These are phyloP conservation scores for Aspergillus pseudoviridinutans DNA, from an alignment of 2,329 filamentous ascomycete genomes.

Conservation along the genomic window DNA sequence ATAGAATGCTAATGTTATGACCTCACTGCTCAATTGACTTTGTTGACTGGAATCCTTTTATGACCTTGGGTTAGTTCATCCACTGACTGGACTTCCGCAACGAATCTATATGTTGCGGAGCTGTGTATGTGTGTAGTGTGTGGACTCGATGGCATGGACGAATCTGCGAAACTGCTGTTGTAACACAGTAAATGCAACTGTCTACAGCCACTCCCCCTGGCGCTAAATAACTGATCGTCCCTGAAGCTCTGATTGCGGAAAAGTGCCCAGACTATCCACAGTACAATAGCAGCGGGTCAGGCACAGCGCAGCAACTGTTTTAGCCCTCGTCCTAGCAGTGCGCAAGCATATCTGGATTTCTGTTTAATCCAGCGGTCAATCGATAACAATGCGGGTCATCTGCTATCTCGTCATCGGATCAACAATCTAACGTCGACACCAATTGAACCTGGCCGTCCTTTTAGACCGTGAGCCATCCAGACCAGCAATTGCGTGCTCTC, in stretches of 20 bases:
- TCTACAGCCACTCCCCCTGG: background rate
- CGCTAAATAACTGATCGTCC: background rate
- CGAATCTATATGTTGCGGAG: too few species aligned
- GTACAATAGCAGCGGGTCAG: too few species aligned
- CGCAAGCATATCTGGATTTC: background rate
- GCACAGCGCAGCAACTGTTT: too few species aligned
- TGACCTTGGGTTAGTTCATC: too few species aligned
- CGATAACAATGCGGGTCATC: background rate
- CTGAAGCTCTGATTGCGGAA: background rate
- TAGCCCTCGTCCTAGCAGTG: too few species aligned
- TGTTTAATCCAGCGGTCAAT: background rate
- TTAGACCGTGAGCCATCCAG: slow-evolving; percentile 14
- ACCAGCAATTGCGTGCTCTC: slow-evolving; percentile 19
- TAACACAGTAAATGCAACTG: too few species aligned
- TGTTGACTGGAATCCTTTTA: too few species aligned
- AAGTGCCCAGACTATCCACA: too few species aligned
- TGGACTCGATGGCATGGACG: too few species aligned
- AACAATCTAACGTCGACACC: background rate
- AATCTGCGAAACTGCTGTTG: too few species aligned
- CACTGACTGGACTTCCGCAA: too few species aligned
- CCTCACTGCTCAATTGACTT: background rate
- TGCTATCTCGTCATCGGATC: background rate
- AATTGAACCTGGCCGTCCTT: background rate
- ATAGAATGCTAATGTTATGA: background rate
- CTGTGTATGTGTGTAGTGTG: too few species aligned